These are phyloP conservation scores for Ceratobasidium sp. DNA, from an alignment of 1,284 basidiomycete genomes.

Conservation along the genomic window DNA sequence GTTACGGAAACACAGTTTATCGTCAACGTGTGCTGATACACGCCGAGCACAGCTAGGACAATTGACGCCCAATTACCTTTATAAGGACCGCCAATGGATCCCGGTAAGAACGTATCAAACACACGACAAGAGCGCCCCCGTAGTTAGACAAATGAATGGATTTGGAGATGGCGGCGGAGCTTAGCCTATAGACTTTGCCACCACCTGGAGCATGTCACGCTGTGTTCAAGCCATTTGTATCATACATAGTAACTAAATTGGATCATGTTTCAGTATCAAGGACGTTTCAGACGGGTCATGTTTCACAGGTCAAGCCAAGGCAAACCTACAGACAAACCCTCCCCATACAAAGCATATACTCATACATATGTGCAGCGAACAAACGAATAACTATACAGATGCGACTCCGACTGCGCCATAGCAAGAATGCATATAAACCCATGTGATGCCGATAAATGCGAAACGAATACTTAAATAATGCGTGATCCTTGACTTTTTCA, in stretches of 20 bases:
- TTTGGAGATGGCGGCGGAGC: not conserved
- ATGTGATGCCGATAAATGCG: not conserved
- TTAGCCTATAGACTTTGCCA: not conserved
- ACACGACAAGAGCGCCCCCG: not conserved
- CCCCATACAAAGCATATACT: not conserved
- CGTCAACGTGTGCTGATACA: not conserved
- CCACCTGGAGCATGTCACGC: not conserved
- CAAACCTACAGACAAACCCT: conserved; percentile 3
- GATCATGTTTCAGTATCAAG: conserved; percentile 1
- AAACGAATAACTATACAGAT: conserved; percentile 1
- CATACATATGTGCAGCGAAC: not conserved
- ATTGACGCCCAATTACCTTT: not conserved
- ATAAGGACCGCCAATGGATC: not conserved
- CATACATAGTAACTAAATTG: not conserved
- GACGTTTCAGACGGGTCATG: not conserved
- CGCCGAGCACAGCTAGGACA: not conserved
- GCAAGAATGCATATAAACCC: not conserved
- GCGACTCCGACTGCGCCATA: not conserved
- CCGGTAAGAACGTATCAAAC: not conserved
- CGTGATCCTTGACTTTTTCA: not conserved
- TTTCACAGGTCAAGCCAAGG: conserved; percentile 1
- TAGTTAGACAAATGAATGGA: not conserved
- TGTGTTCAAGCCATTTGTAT: not conserved
- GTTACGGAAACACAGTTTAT: not conserved
- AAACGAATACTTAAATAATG: conserved; percentile 5